A percentile compares a stretch with the other conserved stretches of the same genome.
Conservation (phyloP, 1,284 basidiomycete genomes). For the Ustilago bromivora region DNA sequence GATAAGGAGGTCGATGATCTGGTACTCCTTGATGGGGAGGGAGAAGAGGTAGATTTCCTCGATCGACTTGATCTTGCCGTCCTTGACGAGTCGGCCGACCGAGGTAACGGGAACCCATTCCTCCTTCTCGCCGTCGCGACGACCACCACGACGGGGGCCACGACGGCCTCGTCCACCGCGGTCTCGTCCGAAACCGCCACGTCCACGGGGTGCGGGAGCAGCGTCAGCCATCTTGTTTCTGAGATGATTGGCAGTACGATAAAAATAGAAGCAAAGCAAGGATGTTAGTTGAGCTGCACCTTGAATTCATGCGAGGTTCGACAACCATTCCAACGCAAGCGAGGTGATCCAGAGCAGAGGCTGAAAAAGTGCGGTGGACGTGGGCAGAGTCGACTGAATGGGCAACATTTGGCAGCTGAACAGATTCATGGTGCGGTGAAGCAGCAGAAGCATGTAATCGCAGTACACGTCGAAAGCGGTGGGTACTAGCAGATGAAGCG, state of each 20-base stretch:
- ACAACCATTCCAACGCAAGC: not conserved
- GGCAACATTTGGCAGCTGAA: not conserved
- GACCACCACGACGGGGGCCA: conserved; percentile 91
- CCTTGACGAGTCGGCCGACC: conserved; percentile 98
- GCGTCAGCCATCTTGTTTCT: conserved; percentile 69
- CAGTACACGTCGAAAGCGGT: not conserved
- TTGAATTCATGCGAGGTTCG: not conserved
- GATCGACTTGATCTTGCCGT: conserved; percentile 99
- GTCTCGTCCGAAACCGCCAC: conserved; percentile 72
- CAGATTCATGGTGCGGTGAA: not conserved
- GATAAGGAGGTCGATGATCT: conserved; percentile 69
- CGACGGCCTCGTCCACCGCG: conserved; percentile 83
- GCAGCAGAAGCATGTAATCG: not conserved
- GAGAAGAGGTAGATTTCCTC: conserved; percentile 99
- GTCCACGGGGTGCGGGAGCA: conserved; percentile 72
- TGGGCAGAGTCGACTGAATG: not conserved
- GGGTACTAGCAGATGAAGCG: no score
- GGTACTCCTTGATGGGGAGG: conserved; percentile 76
- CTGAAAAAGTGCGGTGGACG: not conserved
- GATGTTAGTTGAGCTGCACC: conserved; percentile 15
- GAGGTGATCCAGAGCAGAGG: not conserved
- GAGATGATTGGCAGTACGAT: not conserved
- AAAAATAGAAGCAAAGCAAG: not conserved
- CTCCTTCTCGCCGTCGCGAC: conserved; percentile 99
- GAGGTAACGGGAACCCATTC: conserved; percentile 94